Conservation (phyloP, 2,329 filamentous ascomycete species). For the Epichloe baconii region DNA sequence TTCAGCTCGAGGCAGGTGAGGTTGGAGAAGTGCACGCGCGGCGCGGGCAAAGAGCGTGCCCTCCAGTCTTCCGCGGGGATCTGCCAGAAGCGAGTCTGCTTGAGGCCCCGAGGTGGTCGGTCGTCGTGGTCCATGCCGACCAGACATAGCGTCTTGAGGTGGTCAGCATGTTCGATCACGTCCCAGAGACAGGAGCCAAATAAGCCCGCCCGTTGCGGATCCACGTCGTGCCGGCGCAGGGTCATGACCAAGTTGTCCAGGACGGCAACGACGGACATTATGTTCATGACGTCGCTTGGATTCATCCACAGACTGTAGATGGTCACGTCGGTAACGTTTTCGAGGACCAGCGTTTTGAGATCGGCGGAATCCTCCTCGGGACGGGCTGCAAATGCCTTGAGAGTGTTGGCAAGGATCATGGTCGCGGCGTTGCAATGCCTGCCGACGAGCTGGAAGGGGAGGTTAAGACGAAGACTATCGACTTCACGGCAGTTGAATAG, state of each 20-base stretch:
- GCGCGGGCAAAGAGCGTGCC: conserved; percentile 24
- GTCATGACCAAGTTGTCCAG: conserved; percentile 34
- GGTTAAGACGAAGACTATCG: conserved; percentile 33
- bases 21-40: conserved; percentile 21
- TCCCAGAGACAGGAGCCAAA: conserved; percentile 37
- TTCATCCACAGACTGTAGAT: conserved; percentile 37
- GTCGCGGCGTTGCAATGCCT: conserved; percentile 32
- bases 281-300: conserved; percentile 36
- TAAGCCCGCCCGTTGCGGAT: conserved; percentile 18
- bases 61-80: conserved; percentile 26
- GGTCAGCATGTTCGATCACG: conserved; percentile 30
- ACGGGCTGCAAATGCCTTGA: conserved; percentile 33
- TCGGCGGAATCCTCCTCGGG: conserved; percentile 29
- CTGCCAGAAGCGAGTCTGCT: conserved; percentile 25
- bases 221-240: conserved; percentile 30
- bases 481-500: conserved; percentile 32
- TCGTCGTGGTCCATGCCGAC: conserved; percentile 31
- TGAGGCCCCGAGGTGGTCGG: conserved; percentile 22
- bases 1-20: conserved; percentile 32
- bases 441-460: conserved; percentile 38
- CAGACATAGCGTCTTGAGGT: conserved; percentile 33
- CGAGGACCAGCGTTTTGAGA: conserved; percentile 34
- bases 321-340: conserved; percentile 35
- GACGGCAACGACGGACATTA: conserved; percentile 26
- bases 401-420: conserved; percentile 37